Conservation (phyloP, 2,329 filamentous ascomycete species). For the Ophiostoma sp. region DNA sequence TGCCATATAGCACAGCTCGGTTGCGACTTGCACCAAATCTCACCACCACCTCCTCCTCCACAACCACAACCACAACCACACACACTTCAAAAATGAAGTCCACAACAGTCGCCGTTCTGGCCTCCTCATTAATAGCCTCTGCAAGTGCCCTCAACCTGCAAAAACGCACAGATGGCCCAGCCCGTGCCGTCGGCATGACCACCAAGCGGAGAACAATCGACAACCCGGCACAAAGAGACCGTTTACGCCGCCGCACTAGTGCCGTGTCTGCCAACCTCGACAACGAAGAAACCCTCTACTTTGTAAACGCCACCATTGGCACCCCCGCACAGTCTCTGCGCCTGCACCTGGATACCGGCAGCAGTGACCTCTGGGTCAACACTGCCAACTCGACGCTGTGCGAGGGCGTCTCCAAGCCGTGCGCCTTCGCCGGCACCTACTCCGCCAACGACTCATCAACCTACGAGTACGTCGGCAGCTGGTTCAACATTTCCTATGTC, state of each 20-base stretch:
- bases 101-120: constrained; percentile 31
- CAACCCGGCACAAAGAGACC: constrained; percentile 43
- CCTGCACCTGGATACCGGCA: constrained; percentile 62
- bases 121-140: constrained; percentile 30
- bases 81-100: constrained; percentile 36
- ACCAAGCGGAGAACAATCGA: constrained; percentile 39
- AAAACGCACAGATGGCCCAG: constrained; percentile 32
- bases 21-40: neutral
- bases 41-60: neutral
- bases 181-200: constrained; percentile 44
- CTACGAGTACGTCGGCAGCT: constrained; percentile 64
- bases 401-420: constrained; percentile 43
- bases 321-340: constrained; percentile 55
- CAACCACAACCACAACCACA: neutral
- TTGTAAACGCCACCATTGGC: constrained; percentile 57
- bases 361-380: constrained; percentile 68
- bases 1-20: neutral
- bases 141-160: constrained; percentile 32
- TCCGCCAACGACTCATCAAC: constrained; percentile 66
- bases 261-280: constrained; percentile 46
- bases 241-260: constrained; percentile 42
- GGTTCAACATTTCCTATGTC: constrained; percentile 84
- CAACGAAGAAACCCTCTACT: constrained; percentile 61
- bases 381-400: constrained; percentile 58
- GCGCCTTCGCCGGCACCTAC: constrained; percentile 61